Evolutionary conservation across 2,329 filamentous ascomycete genomes (phyloP), one percentile per base, ranked within the genome.

Genomic region (Colletotrichum sp.): DNA sequence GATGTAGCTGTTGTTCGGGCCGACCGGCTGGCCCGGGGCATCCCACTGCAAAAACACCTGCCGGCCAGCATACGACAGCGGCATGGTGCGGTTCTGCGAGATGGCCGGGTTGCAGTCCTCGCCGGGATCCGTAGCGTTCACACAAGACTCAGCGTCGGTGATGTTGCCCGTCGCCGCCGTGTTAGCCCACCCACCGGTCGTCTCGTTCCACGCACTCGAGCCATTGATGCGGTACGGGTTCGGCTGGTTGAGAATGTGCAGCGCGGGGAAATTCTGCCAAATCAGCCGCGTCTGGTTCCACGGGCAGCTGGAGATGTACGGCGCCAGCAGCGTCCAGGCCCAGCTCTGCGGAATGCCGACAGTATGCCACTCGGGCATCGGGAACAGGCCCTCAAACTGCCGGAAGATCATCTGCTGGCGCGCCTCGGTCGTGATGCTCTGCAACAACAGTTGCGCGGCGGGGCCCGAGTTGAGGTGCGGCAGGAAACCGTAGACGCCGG

Each of bases 351-450:
- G 95, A 28, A 96, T 92, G 52, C 94, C 94, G 7, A 92, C 88
- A 80, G 95, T 92, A 82, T 96, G 96, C 94, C 94, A 97, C 12
- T 94, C 93, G 0, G 94, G 94, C 93, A 95, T 95, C 26, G 95
- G 93, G 84, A 94, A 94, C 8, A 95, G 89, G 18, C 95, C 95
- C 39, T 92, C 89, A 82, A 97, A 95, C 82, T 97, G 95, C 24
- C 95, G 93, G 88, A 97, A 97, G 78, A 94, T 93, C 87, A 96
- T 88, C 86, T 98, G 94, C 86, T 98, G 95, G 0, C 95, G 93
- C 1, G 94, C 94, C 82, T 97, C 95, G 13, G 92, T 93, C 5
- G 94, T 91, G 80, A 97, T 95, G 24, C 93, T 93, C 84, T 96
- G 94, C 4, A 94, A 87, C 4, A 98, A 88, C 18, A 97, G 85